Evolutionary conservation across 768 basidiomycete species (phyloP).

Genomic region (Brasilioporus rufonigricans): DNA sequence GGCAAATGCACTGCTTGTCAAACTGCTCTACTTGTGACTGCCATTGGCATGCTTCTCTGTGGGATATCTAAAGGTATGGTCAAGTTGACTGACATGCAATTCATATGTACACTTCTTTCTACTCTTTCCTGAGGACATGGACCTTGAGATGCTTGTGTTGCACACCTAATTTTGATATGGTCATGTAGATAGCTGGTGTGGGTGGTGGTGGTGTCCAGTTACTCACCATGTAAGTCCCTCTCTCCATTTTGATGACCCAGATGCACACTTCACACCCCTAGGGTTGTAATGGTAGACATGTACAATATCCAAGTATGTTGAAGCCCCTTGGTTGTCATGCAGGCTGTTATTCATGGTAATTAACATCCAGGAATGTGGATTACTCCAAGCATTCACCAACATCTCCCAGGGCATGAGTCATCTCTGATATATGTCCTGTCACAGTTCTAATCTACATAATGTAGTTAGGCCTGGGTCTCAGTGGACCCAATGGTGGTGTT

Average conservation of each 20-base stretch:
- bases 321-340: not conserved
- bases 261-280: not conserved
- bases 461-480: slow-evolving; percentile 24
- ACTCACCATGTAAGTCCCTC: slow-evolving; percentile 14
- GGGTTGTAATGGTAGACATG: slow-evolving; percentile 23
- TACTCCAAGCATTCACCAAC: slow-evolving; percentile 45
- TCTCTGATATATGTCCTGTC: not conserved
- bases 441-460: not conserved
- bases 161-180: not conserved
- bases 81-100: slow-evolving; percentile 10
- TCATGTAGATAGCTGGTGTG: slow-evolving; percentile 19
- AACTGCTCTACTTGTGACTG: slow-evolving; percentile 4
- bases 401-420: slow-evolving; percentile 16
- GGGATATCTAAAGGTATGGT: slow-evolving; percentile 9
- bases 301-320: slow-evolving; percentile 16
- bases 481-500: slow-evolving; percentile 22
- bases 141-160: not conserved
- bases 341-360: not conserved
- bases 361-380: slow-evolving; percentile 4
- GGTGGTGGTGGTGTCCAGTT: slow-evolving; percentile 22
- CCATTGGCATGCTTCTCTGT: slow-evolving; percentile 14
- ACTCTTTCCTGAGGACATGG: not conserved
- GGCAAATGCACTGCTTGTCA: slow-evolving; percentile 14
- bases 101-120: slow-evolving; percentile 27
- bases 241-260: not conserved